phyloP scores from a whole-genome alignment of 2,329 filamentous ascomycete genomes.

The Penicillium crustosum region DNA sequence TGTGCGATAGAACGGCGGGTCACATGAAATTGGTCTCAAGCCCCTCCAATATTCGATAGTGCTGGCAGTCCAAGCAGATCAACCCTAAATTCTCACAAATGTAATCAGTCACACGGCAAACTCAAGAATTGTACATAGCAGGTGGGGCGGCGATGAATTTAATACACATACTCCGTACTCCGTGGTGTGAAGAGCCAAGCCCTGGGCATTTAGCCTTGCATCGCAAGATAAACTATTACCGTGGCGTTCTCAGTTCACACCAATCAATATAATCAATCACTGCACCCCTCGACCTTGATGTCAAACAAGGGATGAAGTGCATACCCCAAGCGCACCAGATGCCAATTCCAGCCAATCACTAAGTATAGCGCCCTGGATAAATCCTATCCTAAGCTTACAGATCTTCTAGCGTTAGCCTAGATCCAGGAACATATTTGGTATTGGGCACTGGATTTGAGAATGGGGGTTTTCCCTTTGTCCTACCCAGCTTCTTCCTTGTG shows the following conservation, averaged over 20 bases:
- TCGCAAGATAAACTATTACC: slow-evolving; percentile 17
- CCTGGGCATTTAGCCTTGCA: slow-evolving; percentile 22
- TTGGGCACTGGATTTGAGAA: background rate
- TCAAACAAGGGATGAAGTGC: slow-evolving; percentile 22
- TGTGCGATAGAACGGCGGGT: background rate
- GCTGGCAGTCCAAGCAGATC: background rate
- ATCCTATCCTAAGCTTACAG: background rate
- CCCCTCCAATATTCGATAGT: background rate
- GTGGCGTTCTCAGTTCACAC: slow-evolving; percentile 15
- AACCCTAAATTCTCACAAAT: background rate
- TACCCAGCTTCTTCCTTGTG: slow-evolving; percentile 13
- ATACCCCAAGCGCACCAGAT: slow-evolving; percentile 13
- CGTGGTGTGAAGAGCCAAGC: background rate
- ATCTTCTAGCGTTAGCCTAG: slow-evolving; percentile 7
- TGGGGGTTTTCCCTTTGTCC: slow-evolving; percentile 10
- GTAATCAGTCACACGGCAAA: background rate
- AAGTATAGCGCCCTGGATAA: background rate
- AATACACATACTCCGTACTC: no score
- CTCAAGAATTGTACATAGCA: background rate
- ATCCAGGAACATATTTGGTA: slow-evolving; percentile 5
- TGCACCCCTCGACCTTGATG: slow-evolving; percentile 5
- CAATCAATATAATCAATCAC: slow-evolving; percentile 20
- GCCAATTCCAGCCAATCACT: slow-evolving; percentile 12
- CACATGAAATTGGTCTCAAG: background rate
- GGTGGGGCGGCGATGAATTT: background rate